Conservation (phyloP, 768 basidiomycete species). For the Collybia sp. region DNA sequence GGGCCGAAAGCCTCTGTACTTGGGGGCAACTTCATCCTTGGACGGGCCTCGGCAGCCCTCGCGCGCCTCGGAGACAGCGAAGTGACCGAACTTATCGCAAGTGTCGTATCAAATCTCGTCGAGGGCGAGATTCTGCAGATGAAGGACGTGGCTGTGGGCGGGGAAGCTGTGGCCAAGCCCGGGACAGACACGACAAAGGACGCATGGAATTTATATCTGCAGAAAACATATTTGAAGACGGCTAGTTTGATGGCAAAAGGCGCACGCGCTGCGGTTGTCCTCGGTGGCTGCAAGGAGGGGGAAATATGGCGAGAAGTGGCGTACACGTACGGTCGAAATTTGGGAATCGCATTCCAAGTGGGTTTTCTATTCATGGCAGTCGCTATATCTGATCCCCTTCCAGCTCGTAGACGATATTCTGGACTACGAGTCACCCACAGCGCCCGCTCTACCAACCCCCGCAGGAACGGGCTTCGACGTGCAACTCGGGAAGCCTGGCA, state of each 20-base stretch:
- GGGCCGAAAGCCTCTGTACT: constrained; percentile 87
- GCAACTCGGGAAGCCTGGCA: constrained; percentile 79
- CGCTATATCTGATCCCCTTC: background rate
- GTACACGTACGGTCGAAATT: constrained; percentile 72
- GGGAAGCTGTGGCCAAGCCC: constrained; percentile 11
- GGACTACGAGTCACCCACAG: constrained; percentile 46
- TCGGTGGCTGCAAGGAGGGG: constrained; percentile 61
- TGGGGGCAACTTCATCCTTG: constrained; percentile 88
- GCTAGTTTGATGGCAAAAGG: constrained; percentile 75
- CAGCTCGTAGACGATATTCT: constrained; percentile 85
- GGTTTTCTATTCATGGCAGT: constrained; percentile 3
- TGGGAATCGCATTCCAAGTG: constrained; percentile 49
- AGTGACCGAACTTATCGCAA: constrained; percentile 85
- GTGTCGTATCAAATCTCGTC: constrained; percentile 83
- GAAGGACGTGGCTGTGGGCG: constrained; percentile 41
- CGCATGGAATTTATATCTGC: background rate
- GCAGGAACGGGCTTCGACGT: too few relatives aligned
- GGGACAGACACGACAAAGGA: constrained; percentile 2
- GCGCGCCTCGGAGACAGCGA: constrained; percentile 77
- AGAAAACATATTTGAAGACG: constrained; percentile 57
- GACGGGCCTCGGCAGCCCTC: constrained; percentile 77
- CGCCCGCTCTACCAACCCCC: constrained; percentile 19
- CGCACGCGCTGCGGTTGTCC: constrained; percentile 65
- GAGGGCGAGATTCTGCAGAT: constrained; percentile 93
- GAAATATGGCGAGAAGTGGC: constrained; percentile 75